Conservation (phyloP, 2,329 filamentous ascomycete genomes). For the Apiospora sp. region DNA sequence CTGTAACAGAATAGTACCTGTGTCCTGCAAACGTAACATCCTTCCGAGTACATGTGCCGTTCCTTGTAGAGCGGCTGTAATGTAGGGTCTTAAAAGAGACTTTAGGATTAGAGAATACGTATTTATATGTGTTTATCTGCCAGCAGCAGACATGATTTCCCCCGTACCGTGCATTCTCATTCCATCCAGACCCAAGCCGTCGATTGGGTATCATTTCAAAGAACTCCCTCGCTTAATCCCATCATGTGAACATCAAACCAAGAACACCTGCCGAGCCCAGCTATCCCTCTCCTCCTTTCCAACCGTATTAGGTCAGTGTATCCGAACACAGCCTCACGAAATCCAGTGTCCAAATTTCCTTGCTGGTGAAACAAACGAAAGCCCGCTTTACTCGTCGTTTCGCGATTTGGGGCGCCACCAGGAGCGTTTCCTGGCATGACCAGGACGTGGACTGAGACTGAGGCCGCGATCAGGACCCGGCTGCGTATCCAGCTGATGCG, state of each 20-base stretch:
- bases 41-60: not conserved
- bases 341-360: not conserved
- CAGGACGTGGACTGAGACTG: not conserved
- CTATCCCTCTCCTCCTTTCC: not conserved
- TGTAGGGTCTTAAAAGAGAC: too few relatives aligned
- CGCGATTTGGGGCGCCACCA: not conserved
- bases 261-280: not conserved
- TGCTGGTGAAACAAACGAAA: not conserved
- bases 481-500: conserved; percentile 54
- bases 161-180: not conserved
- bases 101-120: not conserved
- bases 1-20: not conserved
- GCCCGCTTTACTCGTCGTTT: not conserved
- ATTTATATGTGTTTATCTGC: not conserved
- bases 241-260: conserved; percentile 6
- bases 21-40: not conserved
- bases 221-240: conserved; percentile 12
- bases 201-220: conserved; percentile 7
- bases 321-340: not conserved
- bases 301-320: not conserved
- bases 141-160: not conserved
- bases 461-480: not conserved
- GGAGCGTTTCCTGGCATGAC: not conserved
- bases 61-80: not conserved
- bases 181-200: not conserved